Percentiles rank a stretch among this genome's conserved stretches.
Evolutionary conservation across 2,329 filamentous ascomycete genomes (phyloP).

Genomic region (Ophiostoma ips): DNA sequence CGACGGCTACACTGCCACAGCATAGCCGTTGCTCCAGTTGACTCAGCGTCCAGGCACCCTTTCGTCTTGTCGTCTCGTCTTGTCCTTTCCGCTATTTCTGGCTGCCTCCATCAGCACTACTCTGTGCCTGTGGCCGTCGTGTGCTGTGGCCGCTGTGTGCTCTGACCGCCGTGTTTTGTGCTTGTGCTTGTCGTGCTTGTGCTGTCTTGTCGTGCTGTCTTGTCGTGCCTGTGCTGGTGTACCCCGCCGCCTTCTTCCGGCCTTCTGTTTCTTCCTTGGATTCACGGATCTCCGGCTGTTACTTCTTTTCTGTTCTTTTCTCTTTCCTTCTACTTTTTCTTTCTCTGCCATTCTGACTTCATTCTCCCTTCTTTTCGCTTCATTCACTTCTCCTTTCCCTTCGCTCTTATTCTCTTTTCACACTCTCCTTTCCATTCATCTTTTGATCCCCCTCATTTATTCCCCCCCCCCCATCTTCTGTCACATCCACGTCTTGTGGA

Average conservation of each 20-base stretch:
- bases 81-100: background rate
- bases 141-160: background rate
- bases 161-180: background rate
- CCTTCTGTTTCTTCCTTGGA: background rate
- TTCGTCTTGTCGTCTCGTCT: background rate
- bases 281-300: background rate
- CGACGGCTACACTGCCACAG: background rate
- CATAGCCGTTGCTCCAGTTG: background rate
- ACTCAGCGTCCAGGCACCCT: background rate
- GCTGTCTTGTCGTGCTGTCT: background rate
- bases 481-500: background rate
- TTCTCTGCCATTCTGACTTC: background rate
- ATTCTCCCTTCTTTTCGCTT: conserved; percentile 1
- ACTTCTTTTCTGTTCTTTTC: background rate
- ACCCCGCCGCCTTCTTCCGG: background rate
- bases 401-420: background rate
- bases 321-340: background rate
- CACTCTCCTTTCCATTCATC: too few relatives aligned
- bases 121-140: background rate
- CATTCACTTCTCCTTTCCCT: background rate
- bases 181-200: background rate
- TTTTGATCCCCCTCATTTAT: background rate
- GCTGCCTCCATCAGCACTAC: background rate
- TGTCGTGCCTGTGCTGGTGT: background rate
- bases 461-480: background rate